Percentiles rank a stretch among this genome's conserved stretches.
Conservation (phyloP, 345 rosid genomes). For the Populus tremula region DNA sequence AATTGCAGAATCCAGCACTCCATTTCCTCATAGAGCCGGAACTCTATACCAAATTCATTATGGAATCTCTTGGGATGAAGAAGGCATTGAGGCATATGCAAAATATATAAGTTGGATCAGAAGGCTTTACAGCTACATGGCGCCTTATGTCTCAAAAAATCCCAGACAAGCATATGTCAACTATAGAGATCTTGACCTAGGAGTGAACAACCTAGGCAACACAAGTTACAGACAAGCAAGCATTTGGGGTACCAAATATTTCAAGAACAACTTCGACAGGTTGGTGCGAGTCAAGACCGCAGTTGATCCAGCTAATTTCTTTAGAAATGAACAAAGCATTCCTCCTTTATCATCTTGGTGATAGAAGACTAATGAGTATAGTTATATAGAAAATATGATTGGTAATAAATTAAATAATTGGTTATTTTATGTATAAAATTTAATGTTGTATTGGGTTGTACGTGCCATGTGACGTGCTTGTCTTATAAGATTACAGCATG, state of each 20-base stretch:
- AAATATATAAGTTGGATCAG: slow-evolving; percentile 11
- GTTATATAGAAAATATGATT: neutral
- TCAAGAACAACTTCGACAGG: slow-evolving; percentile 1
- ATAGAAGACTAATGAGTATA: neutral
- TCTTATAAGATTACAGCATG: no score
- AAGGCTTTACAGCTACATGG: slow-evolving; percentile 3
- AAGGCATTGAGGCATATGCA: neutral
- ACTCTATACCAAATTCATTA: slow-evolving; percentile 1
- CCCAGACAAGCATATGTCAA: slow-evolving; percentile 1
- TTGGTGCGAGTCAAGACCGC: slow-evolving; percentile 5
- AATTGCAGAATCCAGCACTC: slow-evolving; percentile 4
- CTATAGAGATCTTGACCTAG: slow-evolving; percentile 6
- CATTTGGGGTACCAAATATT: slow-evolving; percentile 3
- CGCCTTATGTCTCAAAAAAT: neutral
- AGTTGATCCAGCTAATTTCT: slow-evolving; percentile 13
- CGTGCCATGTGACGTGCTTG: no score
- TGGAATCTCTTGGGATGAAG: slow-evolving; percentile 1
- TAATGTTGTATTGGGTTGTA: neutral
- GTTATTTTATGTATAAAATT: neutral
- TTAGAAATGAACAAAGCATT: slow-evolving; percentile 18
- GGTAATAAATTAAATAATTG: neutral
- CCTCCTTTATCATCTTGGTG: neutral
- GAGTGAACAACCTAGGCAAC: slow-evolving; percentile 1
- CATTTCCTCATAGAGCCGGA: neutral
- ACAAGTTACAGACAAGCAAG: slow-evolving; percentile 6